Evolutionary conservation across 2,329 filamentous ascomycete species (phyloP), one percentile per base, ranked within the genome.

Genomic region (Aspergillus glaucus): DNA sequence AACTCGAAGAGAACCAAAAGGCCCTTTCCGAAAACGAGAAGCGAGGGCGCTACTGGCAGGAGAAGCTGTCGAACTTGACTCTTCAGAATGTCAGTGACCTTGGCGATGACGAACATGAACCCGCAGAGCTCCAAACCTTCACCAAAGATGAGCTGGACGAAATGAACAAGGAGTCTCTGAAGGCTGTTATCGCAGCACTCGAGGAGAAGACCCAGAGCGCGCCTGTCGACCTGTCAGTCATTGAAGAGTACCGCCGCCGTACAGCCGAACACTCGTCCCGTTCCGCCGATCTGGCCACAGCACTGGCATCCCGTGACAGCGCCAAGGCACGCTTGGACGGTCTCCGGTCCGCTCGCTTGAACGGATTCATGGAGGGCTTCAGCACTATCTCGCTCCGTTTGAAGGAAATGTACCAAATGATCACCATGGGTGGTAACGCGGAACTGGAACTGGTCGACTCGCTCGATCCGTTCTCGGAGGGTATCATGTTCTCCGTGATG

Each of bases 381-480:
- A 86, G 86, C 62, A 86, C 83, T 54, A 98, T 98, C 69, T 97
- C 92, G 1, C 78, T 96, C 21, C 87, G 92, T 1, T 78, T 98
- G 42, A 98, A 98, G 75, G 93, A 98, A 65, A 98, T 98, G 93
- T 98, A 98, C 73, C 93, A 98, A 68, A 96, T 98, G 91, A 98
- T 98, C 67, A 98, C 93, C 19, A 97, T 98, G 90, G 93, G 93
- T 53, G 93, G 93, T 48, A 98, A 98, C 62, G 93, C 93, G 0
- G 93, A 98, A 73, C 81, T 98, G 10, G 94, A 98, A 69, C 83
- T 98, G 21, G 93, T 98, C 37, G 93, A 98, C 74, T 92, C 86
- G 15, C 76, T 98, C 2, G 94, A 98, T 67, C 93, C 93, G 0
- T 98, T 98, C 76, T 90, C 87, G 6, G 93, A 98, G 70, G 93